A percentile compares a stretch with the other conserved stretches of the same genome.
Conservation (phyloP, 257 asterid species). For the Jaltomata sinuosa region DNA sequence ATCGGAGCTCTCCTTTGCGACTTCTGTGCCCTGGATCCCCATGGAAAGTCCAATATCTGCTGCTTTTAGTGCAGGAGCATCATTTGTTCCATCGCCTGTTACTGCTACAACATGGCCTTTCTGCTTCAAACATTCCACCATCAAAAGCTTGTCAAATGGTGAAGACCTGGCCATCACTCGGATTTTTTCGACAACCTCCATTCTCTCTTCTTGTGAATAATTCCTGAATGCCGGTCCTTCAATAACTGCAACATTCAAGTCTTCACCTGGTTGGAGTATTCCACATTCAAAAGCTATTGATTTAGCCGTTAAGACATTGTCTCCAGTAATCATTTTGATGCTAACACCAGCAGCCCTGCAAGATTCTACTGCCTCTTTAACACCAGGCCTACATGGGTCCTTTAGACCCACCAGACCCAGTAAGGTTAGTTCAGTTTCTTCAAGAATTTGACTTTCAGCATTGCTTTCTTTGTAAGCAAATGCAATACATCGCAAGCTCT, state of each 20-base stretch:
- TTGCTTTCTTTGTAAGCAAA: background rate
- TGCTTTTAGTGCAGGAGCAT: constrained; percentile 14
- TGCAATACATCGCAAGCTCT: constrained; percentile 10
- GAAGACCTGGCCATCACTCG: constrained; percentile 14
- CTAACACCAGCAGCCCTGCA: constrained; percentile 7
- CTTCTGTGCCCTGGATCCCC: constrained; percentile 25
- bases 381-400: constrained; percentile 12
- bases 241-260: background rate
- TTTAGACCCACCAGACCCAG: constrained; percentile 7
- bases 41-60: constrained; percentile 19
- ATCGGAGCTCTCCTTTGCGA: constrained; percentile 22
- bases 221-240: constrained; percentile 5
- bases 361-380: background rate
- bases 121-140: constrained; percentile 8
- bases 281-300: constrained; percentile 19
- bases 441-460: background rate
- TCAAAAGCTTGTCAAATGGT: constrained; percentile 10
- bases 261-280: constrained; percentile 4
- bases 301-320: constrained; percentile 9
- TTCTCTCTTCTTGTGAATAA: constrained; percentile 4
- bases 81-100: constrained; percentile 25
- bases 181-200: background rate
- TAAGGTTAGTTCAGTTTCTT: constrained; percentile 1
- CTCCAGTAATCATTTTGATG: constrained; percentile 15
- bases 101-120: constrained; percentile 23